Evolutionary conservation across 1,139 yeast species (phyloP).

Genomic region (Wickerhamiella pararugosa): DNA sequence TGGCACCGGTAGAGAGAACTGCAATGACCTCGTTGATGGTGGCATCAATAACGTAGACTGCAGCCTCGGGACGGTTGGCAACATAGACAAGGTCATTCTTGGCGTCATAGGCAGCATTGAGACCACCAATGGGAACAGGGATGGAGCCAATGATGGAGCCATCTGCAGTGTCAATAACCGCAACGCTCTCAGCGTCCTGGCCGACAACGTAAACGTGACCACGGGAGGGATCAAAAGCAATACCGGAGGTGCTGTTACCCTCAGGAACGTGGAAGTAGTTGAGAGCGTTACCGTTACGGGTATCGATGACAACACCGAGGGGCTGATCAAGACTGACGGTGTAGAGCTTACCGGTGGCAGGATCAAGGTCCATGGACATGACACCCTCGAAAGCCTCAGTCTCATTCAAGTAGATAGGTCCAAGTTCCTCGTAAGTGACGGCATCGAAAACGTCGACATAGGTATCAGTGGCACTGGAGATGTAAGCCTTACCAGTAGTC

Average conservation of each 20-base stretch:
- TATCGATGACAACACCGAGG: not conserved
- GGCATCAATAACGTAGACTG: too few relatives aligned
- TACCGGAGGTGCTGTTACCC: not conserved
- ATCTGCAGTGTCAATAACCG: not conserved
- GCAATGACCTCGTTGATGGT: too few relatives aligned
- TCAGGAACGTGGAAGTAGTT: not conserved
- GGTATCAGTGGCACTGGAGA: not conserved
- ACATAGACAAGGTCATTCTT: too few relatives aligned
- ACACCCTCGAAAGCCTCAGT: not conserved
- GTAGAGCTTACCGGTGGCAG: not conserved
- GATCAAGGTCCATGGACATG: slow-evolving; percentile 1
- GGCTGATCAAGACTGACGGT: not conserved
- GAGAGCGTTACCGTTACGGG: slow-evolving; percentile 3
- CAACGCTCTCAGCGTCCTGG: not conserved
- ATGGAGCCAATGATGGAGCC: too few relatives aligned
- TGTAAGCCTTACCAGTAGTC: not conserved
- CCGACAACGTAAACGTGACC: not conserved
- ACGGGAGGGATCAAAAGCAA: not conserved
- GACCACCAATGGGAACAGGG: too few relatives aligned
- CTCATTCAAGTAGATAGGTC: not conserved
- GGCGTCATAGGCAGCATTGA: too few relatives aligned
- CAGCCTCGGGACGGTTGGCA: too few relatives aligned
- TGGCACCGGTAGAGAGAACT: too few relatives aligned
- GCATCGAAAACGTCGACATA: not conserved
- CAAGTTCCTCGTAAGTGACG: not conserved